Conservation (phyloP, 345 rosid genomes). For the Salix koriyanagi region DNA sequence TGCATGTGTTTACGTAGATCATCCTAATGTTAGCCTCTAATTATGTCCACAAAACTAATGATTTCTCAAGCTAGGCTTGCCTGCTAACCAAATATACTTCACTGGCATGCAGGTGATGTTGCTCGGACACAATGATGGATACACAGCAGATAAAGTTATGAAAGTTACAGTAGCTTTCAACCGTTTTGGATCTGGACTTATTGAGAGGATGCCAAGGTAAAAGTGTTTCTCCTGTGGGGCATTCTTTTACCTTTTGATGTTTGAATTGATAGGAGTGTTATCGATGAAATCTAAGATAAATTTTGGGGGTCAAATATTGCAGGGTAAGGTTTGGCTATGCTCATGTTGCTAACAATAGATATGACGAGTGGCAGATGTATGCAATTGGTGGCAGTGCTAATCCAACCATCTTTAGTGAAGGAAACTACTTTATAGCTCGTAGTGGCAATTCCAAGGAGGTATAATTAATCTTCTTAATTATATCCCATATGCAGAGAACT, state of each 20-base stretch:
- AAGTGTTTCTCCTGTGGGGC: background rate
- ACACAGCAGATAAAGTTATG: conserved; percentile 15
- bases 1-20: no score
- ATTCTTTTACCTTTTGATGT: no score
- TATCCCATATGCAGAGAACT: background rate
- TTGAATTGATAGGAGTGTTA: background rate
- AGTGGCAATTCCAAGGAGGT: conserved; percentile 10
- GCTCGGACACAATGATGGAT: conserved; percentile 23
- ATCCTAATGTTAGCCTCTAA: no score
- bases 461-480: background rate
- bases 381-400: conserved; percentile 25
- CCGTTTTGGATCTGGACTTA: conserved; percentile 22
- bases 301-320: background rate
- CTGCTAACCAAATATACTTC: background rate
- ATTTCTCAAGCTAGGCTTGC: background rate
- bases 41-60: no score
- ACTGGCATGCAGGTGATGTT: conserved; percentile 25
- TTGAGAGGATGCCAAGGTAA: conserved; percentile 30
- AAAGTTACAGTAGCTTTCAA: conserved; percentile 24
- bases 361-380: conserved; percentile 28
- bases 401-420: conserved; percentile 28
- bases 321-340: conserved; percentile 31
- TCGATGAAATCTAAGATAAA: background rate
- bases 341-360: conserved; percentile 23
- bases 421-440: conserved; percentile 23